phyloP scores from a whole-genome alignment of 106 monocot species.

The Apostasia shenzhenica region DNA sequence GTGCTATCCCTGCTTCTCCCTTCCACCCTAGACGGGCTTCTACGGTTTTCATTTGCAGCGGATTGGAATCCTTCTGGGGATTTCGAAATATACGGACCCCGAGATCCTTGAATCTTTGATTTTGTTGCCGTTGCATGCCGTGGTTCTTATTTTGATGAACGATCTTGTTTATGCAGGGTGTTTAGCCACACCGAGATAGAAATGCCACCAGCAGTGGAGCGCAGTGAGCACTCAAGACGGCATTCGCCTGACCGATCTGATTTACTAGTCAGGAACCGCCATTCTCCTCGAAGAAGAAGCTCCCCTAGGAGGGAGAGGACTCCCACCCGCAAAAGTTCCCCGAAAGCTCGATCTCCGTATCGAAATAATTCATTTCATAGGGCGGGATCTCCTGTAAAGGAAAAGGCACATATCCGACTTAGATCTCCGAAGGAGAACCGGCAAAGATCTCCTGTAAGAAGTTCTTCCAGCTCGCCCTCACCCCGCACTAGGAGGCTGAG shows the following conservation, averaged over 20 bases:
- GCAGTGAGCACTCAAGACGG: slow-evolving; percentile 6
- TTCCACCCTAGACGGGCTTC: not conserved
- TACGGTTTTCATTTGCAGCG: not conserved
- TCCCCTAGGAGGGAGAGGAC: slow-evolving; percentile 22
- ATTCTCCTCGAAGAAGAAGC: slow-evolving; percentile 19
- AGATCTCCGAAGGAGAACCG: slow-evolving; percentile 18
- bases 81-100: no score
- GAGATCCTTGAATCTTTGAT: no score
- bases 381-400: slow-evolving; percentile 29
- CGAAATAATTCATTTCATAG: slow-evolving; percentile 15
- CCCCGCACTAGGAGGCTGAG: slow-evolving; percentile 37
- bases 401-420: slow-evolving; percentile 10
- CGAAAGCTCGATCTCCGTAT: slow-evolving; percentile 15
- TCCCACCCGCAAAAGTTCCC: slow-evolving; percentile 2
- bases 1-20: not conserved
- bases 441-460: slow-evolving; percentile 10
- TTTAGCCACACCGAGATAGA: not conserved
- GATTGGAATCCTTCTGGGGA: not conserved
- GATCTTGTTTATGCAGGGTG: no score
- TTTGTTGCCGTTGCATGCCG: no score
- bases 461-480: slow-evolving; percentile 31
- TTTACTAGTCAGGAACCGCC: slow-evolving; percentile 19
- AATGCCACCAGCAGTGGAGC: slow-evolving; percentile 29
- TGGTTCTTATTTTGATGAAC: no score
- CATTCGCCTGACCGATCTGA: slow-evolving; percentile 10